Evolutionary conservation across 1,139 yeast genomes (phyloP).

Genomic region (Casaregolazyma lundiana): DNA sequence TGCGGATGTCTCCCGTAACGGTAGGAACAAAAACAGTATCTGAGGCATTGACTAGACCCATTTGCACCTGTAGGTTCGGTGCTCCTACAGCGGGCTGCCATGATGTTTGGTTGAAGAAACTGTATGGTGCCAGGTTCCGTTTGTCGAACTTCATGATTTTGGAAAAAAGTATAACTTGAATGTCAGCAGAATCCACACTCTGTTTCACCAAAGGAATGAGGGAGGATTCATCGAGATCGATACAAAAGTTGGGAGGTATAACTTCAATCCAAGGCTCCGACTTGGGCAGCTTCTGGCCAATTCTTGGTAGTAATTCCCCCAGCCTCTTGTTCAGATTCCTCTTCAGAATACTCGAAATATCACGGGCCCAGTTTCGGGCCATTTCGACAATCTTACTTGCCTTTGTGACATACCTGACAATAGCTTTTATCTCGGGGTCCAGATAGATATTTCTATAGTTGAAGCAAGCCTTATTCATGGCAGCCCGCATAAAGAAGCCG

Average conservation of each 20-base stretch:
- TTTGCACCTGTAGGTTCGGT: conserved; percentile 25
- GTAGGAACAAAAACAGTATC: conserved; percentile 20
- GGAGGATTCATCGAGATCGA: conserved; percentile 17
- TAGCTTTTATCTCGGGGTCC: conserved; percentile 21
- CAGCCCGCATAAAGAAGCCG: conserved; percentile 19
- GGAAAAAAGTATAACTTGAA: conserved; percentile 17
- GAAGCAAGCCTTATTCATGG: conserved; percentile 24
- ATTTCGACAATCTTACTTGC: conserved; percentile 28
- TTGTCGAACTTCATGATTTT: conserved; percentile 23
- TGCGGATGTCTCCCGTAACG: conserved; percentile 14
- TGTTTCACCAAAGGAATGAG: conserved; percentile 14
- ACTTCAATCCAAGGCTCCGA: conserved; percentile 18
- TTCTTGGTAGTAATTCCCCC: background rate
- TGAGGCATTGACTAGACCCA: conserved; percentile 18
- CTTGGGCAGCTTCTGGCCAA: conserved; percentile 9
- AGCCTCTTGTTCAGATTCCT: background rate
- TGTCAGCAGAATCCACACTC: conserved; percentile 19
- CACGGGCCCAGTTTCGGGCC: background rate
- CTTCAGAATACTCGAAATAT: background rate
- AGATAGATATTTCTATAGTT: conserved; percentile 19
- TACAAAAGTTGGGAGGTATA: conserved; percentile 15
- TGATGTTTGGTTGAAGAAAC: conserved; percentile 26
- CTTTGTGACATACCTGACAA: conserved; percentile 14
- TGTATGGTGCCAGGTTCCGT: conserved; percentile 20
- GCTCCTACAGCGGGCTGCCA: conserved; percentile 26